phyloP scores from a whole-genome alignment of 495 filamentous ascomycete species.

The Aspergillus indologenus region DNA sequence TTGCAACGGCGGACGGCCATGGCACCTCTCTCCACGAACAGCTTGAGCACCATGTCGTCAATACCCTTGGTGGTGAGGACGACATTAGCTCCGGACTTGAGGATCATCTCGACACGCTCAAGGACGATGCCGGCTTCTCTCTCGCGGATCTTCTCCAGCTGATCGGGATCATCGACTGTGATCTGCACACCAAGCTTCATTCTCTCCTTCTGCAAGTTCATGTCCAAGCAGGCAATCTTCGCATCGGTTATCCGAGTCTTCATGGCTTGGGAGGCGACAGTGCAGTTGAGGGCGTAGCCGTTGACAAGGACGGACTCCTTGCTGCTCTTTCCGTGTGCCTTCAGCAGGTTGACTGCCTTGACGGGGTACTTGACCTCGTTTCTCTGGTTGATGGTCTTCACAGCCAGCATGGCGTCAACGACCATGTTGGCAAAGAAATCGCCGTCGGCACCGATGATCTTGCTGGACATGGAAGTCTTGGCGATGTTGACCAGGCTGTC shows the following conservation, averaged over 20 bases:
- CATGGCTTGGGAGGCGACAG: conserved; percentile 98
- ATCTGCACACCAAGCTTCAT: conserved; percentile 99
- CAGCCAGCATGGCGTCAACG: conserved; percentile 93
- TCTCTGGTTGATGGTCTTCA: conserved; percentile 87
- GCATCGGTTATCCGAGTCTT: conserved; percentile 87
- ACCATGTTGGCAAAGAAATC: conserved; percentile 98
- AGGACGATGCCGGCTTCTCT: conserved; percentile 90
- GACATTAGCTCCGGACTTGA: conserved; percentile 96
- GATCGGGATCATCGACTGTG: conserved; percentile 93
- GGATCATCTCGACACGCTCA: conserved; percentile 93
- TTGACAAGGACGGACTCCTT: conserved; percentile 88
- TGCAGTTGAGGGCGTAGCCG: conserved; percentile 98
- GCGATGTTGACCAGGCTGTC: conserved; percentile 93
- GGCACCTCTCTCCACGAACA: conserved; percentile 89
- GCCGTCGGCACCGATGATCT: conserved; percentile 93
- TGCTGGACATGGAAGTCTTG: conserved; percentile 98
- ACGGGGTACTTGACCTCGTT: conserved; percentile 95
- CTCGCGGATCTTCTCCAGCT: conserved; percentile 93
- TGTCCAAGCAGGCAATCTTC: conserved; percentile 95
- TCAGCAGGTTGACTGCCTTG: conserved; percentile 97
- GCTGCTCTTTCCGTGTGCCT: conserved; percentile 92
- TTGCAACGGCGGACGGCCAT: conserved; percentile 97
- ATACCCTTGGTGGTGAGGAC: conserved; percentile 97
- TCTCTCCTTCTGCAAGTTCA: conserved; percentile 96
- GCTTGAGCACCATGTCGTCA: conserved; percentile 91